Base-by-base conservation (phyloP, 2,329 filamentous ascomycete genomes). In the Diaporthe vaccinii region DNA sequence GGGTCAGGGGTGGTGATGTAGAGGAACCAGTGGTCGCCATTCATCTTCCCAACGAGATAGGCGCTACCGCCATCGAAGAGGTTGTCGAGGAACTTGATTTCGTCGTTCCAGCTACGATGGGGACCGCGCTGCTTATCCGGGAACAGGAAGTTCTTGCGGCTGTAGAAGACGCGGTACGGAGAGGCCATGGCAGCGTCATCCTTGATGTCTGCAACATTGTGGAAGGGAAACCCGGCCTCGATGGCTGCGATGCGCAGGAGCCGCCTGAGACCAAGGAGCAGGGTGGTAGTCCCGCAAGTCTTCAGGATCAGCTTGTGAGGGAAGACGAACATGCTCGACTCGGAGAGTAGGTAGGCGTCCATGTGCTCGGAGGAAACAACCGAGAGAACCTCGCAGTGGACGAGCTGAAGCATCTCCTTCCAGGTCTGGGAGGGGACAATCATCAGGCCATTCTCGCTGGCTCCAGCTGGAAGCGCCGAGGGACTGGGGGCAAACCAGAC, bases 11-110 rank as follows among this genome's bases (percentile, higher is more conserved):
- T 95, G 17, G 97, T 98, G 81, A 98, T 93, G 86, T 99, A 99
- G 74, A 99, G 88, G 83, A 98, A 98, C 97, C 97, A 99, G 81
- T 99, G 97, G 84, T 99, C 97, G 75, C 97, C 96, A 80, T 99
- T 99, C 96, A 98, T 98, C 87, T 98, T 98, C 82, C 97, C 97
- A 78, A 99, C 97, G 96, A 98, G 98, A 85, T 99, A 99, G 69
- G 97, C 97, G 84, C 96, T 98, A 73, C 97, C 97, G 74, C 94
- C 93, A 77, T 94, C 89, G 83, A 99, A 98, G 84, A 96, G 94
- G 82, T 94, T 93, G 85, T 99, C 97, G 77, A 99, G 89, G 80
- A 93, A 98, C 80, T 93, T 93, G 81, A 98, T 96, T 84, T 99
- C 97, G 82, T 98, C 94, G 79, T 95, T 94, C 97, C 97, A 99